A percentile compares a stretch with the other conserved stretches of the same genome.
Conservation (phyloP, 306 rosid genomes). For the Inga leiocalycina region DNA sequence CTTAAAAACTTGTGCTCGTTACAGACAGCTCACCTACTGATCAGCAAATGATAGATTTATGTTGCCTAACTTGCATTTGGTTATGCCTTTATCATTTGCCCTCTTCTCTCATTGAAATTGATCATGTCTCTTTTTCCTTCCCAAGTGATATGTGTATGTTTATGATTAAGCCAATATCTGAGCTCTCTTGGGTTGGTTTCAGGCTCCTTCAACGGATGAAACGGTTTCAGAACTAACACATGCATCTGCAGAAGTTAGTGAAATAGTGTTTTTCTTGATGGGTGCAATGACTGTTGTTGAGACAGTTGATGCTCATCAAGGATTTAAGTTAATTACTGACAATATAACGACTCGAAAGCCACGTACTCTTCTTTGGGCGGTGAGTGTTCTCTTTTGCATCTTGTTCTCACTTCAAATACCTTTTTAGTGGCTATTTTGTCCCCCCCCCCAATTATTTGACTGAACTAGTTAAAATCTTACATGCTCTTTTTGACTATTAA, state of each 20-base stretch:
- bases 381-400: conserved; percentile 49
- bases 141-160: background rate
- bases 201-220: conserved; percentile 95
- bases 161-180: conserved; percentile 2
- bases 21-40: background rate
- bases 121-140: conserved; percentile 15
- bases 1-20: background rate
- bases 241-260: conserved; percentile 93
- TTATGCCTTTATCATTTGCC: background rate
- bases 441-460: background rate
- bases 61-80: conserved; percentile 16
- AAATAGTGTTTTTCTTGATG: conserved; percentile 91
- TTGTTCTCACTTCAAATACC: conserved; percentile 8
- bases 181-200: conserved; percentile 25
- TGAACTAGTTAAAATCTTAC: background rate
- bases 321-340: conserved; percentile 95
- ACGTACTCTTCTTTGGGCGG: conserved; percentile 94
- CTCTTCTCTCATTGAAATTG: conserved; percentile 13
- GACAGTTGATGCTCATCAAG: conserved; percentile 92
- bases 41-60: background rate
- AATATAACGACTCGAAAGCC: conserved; percentile 92
- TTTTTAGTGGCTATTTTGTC: conserved; percentile 9
- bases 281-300: conserved; percentile 99
- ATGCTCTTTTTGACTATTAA: background rate
- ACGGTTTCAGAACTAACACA: conserved; percentile 83